Base-by-base conservation (phyloP, 331 rosid species). In the Pyracantha coccinea region DNA sequence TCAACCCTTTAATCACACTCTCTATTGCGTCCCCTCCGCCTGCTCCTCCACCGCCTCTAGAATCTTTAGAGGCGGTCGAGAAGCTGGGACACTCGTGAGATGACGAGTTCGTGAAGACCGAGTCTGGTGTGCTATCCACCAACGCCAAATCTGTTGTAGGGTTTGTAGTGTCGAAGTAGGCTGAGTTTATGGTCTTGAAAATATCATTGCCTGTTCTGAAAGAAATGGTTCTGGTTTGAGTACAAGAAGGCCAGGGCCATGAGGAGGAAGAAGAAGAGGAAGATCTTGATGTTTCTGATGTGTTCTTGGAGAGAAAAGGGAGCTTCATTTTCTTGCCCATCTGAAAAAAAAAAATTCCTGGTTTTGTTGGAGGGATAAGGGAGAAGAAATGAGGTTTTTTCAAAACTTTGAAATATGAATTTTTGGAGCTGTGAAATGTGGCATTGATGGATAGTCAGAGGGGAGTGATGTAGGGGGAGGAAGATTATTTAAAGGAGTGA, bases 171-270 rank as follows among this genome's bases (percentile, higher is more conserved):
- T 88, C 90, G 0, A 86, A 60, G 86, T 79, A 91, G 17, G 88
- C 66, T 2, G 96, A 86, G 80, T 88, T 89, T 13, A 84, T 66
- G 85, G 85, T 77, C 69, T 74, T 68, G 79, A 81, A 88, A 8
- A 87, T 57, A 61, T 85, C 78, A 65, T 27, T 50, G 66, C 58
- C 17, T 63, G 53, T 73, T 60, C 96, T 66, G 73, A 92, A 95
- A 6, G 99, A 95, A 62, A 88, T 90, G 53, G 97, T 92, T 84
- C 85, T 84, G 20, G 97, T 82, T 72, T 86, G 97, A 44, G 87
- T 60, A 66, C 97, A 90, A 27, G 92, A 85, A 20, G 92, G 97
- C 85, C 89, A 95, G 3, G 90, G 78, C 93, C 96, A 83, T 66
- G 74, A 63, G 7, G 89, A 82, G 7, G 80, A 68, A 2, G 84